These are phyloP conservation scores for Smallanthus sonchifolius DNA, from an alignment of 129 eudicot species.

Conservation along the genomic window DNA sequence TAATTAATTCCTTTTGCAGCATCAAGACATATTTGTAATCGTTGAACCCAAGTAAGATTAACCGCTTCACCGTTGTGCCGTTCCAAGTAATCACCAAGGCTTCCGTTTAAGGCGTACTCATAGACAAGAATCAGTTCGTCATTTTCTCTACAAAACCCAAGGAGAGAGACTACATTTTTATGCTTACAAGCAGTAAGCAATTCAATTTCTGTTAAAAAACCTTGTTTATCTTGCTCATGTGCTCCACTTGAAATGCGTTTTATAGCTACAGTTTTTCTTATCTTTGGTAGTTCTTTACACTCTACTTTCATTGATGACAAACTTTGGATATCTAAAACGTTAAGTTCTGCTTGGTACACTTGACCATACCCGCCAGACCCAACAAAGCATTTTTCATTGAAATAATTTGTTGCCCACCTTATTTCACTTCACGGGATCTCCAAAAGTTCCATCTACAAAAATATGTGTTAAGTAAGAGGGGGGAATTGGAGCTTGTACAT, in stretches of 20 bases:
- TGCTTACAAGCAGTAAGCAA: not conserved
- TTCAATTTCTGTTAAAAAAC: not conserved
- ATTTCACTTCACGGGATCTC: not conserved
- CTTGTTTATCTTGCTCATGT: not conserved
- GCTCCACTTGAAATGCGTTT: not conserved
- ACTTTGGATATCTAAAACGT: not conserved
- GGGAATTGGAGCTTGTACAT: too few relatives aligned
- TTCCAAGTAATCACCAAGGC: not conserved
- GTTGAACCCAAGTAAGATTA: not conserved
- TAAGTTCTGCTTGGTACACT: not conserved
- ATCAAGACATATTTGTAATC: conserved; percentile 1
- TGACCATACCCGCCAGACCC: not conserved
- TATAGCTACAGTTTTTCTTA: not conserved
- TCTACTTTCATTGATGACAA: not conserved
- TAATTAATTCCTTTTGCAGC: not conserved
- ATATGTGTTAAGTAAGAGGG: not conserved
- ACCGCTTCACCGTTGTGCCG: too few relatives aligned
- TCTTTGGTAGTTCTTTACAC: not conserved
- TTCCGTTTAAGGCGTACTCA: not conserved
- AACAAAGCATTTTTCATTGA: not conserved
- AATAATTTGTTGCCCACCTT: not conserved
- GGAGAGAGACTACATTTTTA: not conserved
- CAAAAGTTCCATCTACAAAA: not conserved
- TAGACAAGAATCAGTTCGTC: not conserved
- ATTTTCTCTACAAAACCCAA: not conserved